Evolutionary conservation across 2,329 filamentous ascomycete genomes (phyloP).

Genomic region (Fusarium humuli): DNA sequence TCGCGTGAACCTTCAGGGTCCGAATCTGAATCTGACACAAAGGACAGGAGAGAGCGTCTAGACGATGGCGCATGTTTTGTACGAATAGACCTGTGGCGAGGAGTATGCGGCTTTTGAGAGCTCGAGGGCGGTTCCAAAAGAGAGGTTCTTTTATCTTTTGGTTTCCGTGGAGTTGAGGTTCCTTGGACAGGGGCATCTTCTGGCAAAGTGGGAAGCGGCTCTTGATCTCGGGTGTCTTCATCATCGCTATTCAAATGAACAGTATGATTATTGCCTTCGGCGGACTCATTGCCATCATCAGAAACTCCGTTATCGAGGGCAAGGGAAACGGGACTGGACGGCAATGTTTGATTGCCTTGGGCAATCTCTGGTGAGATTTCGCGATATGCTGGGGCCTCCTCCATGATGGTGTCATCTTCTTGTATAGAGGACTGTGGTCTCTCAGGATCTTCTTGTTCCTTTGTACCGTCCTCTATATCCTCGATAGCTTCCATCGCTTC

Average conservation of each 20-base stretch:
- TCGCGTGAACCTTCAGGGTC: conserved; percentile 56
- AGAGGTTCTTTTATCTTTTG: not conserved
- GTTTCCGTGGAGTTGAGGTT: conserved; percentile 17
- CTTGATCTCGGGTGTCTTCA: not conserved
- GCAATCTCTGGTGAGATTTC: not conserved
- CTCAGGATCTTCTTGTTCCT: not conserved
- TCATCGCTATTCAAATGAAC: not conserved
- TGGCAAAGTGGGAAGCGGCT: not conserved
- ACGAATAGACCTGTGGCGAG: conserved; percentile 40
- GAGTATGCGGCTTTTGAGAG: conserved; percentile 46
- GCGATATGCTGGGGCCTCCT: not conserved
- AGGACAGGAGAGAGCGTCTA: conserved; percentile 56
- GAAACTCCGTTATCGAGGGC: not conserved
- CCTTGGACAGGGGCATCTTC: not conserved
- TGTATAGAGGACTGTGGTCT: not conserved
- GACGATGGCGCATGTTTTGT: conserved; percentile 48
- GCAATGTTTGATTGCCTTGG: not conserved
- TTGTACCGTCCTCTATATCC: not conserved
- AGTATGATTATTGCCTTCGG: not conserved
- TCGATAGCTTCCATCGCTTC: not conserved
- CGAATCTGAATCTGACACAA: conserved; percentile 57
- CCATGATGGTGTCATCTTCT: not conserved
- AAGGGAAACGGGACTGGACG: not conserved
- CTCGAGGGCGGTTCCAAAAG: conserved; percentile 26
- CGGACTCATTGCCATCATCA: not conserved